A percentile compares a stretch with the other conserved stretches of the same genome.
phyloP scores from a whole-genome alignment of 441 rosid species.

The Bruguiera hainesii region DNA sequence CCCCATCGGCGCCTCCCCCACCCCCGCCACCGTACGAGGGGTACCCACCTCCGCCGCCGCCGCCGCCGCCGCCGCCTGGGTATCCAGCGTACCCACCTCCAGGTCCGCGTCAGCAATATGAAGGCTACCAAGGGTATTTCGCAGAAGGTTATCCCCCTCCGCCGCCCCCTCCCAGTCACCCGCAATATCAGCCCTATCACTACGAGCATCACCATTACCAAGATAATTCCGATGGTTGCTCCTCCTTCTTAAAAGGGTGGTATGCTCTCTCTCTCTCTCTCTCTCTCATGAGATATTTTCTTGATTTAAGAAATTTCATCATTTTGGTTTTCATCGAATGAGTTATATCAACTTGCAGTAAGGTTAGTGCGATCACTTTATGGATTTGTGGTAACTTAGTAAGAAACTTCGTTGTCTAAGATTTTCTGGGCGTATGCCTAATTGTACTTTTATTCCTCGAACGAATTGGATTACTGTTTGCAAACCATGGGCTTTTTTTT shows the following conservation, averaged over 20 bases:
- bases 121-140: slow-evolving; percentile 94
- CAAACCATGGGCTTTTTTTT: no score
- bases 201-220: slow-evolving; percentile 56
- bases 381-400: no score
- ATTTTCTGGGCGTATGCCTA: no score
- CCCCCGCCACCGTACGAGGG: slow-evolving; percentile 46
- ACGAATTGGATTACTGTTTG: no score
- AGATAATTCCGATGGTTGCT: slow-evolving; percentile 50
- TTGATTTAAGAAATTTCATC: no score
- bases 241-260: slow-evolving; percentile 76
- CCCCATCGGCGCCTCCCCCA: slow-evolving; percentile 54
- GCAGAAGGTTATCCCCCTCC: slow-evolving; percentile 44
- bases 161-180: slow-evolving; percentile 40
- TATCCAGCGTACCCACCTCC: slow-evolving; percentile 57
- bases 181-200: slow-evolving; percentile 38
- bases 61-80: slow-evolving; percentile 41
- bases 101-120: slow-evolving; percentile 52
- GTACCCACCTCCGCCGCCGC: slow-evolving; percentile 47
- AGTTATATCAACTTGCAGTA: no score
- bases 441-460: no score
- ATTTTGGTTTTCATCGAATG: no score
- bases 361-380: no score
- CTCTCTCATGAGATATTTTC: background rate
- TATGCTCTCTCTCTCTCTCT: slow-evolving; percentile 20
- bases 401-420: no score